Percentiles rank a stretch among this genome's conserved stretches.
phyloP scores from a whole-genome alignment of 2,329 filamentous ascomycete species.

The Drechslerella stenobrocha region DNA sequence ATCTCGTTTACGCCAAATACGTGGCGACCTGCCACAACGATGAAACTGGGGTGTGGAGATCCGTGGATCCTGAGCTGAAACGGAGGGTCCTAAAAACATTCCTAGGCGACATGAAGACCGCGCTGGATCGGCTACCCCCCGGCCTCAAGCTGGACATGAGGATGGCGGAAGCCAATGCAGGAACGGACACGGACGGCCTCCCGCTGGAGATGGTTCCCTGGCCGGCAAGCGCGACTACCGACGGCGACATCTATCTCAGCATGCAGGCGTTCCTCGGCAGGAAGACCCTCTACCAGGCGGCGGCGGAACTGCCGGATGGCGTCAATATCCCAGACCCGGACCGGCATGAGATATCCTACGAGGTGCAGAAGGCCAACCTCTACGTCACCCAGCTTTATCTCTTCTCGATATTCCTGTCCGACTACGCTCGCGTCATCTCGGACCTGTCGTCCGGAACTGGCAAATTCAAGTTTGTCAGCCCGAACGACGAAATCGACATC shows the following conservation, averaged over 20 bases:
- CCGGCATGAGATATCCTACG: conserved; percentile 41
- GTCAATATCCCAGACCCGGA: conserved; percentile 45
- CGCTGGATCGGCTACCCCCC: conserved; percentile 39
- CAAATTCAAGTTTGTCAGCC: conserved; percentile 42
- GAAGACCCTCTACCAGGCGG: conserved; percentile 41
- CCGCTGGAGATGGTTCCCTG: conserved; percentile 44
- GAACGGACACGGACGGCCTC: conserved; percentile 43
- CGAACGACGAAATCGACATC: conserved; percentile 41
- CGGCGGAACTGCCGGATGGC: conserved; percentile 40
- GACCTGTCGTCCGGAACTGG: conserved; percentile 23
- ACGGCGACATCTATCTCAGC: conserved; percentile 47
- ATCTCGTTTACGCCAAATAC: conserved; percentile 46
- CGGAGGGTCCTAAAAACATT: conserved; percentile 44
- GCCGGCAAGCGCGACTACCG: conserved; percentile 40
- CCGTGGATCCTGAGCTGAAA: conserved; percentile 44
- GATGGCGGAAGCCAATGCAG: conserved; percentile 44
- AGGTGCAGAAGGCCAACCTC: conserved; percentile 47
- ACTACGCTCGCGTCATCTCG: conserved; percentile 39
- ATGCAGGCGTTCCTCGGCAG: conserved; percentile 44
- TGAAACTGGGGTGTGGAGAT: conserved; percentile 45
- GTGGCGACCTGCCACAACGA: conserved; percentile 44
- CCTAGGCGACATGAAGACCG: conserved; percentile 41
- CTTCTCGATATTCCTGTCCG: conserved; percentile 42
- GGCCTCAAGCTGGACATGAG: conserved; percentile 45
- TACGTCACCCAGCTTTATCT: conserved; percentile 45